These are phyloP conservation scores for Trichophaea hybrida DNA, from an alignment of 2,329 filamentous ascomycete genomes.

Conservation along the genomic window DNA sequence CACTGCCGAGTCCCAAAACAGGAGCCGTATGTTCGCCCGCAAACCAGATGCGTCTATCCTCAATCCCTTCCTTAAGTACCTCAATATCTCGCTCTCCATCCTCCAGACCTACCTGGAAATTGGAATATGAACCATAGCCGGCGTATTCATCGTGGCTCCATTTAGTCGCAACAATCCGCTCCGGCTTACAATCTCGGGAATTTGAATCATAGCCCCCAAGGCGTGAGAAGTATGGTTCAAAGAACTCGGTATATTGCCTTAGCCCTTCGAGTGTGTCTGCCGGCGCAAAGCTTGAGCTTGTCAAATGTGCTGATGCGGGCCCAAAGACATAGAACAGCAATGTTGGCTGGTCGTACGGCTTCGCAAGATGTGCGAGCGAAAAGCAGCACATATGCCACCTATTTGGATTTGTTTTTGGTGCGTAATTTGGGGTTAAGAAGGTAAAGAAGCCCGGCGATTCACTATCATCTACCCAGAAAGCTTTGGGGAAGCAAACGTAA, in stretches of 20 bases:
- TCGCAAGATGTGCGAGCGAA: slow-evolving; percentile 55
- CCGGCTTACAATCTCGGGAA: slow-evolving; percentile 46
- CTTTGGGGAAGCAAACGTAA: slow-evolving; percentile 53
- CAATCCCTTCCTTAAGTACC: slow-evolving; percentile 46
- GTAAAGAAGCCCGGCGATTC: slow-evolving; percentile 51
- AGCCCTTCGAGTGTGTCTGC: slow-evolving; percentile 33
- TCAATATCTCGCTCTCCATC: slow-evolving; percentile 60
- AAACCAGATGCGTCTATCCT: slow-evolving; percentile 61
- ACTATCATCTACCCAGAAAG: slow-evolving; percentile 52
- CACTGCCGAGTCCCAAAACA: slow-evolving; percentile 76
- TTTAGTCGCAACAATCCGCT: slow-evolving; percentile 51
- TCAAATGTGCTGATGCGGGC: slow-evolving; percentile 44
- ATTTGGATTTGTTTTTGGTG: slow-evolving; percentile 44
- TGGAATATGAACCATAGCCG: slow-evolving; percentile 68
- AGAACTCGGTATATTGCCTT: slow-evolving; percentile 43
- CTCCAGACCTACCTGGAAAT: slow-evolving; percentile 64
- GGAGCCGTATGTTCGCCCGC: slow-evolving; percentile 84
- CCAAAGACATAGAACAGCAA: slow-evolving; percentile 72
- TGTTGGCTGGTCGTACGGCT: slow-evolving; percentile 53
- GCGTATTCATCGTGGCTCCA: slow-evolving; percentile 70
- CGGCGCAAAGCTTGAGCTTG: slow-evolving; percentile 28
- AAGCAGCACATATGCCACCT: slow-evolving; percentile 64
- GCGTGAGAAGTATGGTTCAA: slow-evolving; percentile 61
- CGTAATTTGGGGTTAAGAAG: slow-evolving; percentile 60
- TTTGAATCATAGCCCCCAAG: slow-evolving; percentile 51